Evolutionary conservation across 129 eudicot species (phyloP), one percentile per base, ranked within the genome.

Genomic region (Glebionis coronaria): DNA sequence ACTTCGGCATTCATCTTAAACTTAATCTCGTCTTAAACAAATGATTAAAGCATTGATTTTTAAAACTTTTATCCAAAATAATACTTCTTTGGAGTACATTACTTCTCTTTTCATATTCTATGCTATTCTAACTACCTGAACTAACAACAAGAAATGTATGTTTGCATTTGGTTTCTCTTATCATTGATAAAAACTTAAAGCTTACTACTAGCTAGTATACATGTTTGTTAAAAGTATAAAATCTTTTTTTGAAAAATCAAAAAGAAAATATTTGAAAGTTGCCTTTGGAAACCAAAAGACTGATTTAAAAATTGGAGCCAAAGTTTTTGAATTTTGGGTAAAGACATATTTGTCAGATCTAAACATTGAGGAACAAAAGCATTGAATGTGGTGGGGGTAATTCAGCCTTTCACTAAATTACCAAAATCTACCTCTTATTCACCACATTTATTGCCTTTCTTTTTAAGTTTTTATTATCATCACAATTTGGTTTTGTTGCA

Each of bases 381-480:
- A 76, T 52, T 76, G 12, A 75, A 68, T 76, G 70, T 56, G 58
- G 74, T 52, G 70, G 70, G 70, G 79, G 73, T 0, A 12, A 52
- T 12, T 12, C 11, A 49, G 53, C 18, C 64, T 56, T 35, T 15
- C 15, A 63, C 28, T 71, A 6, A 54, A 44, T 64, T 55, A 23
- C 71, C 21, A 46, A 75, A 75, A 76, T 76, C 70, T 76, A 69
- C 75, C 75, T 68, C 70, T 59, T 40, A 68, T 74, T 74, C 79
- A 62, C 40, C 73, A 57, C 28, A 67, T 59, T 75, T 21, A 67
- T 67, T 75, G 56, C 31, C 35, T 31, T 31, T 9, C 31, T 57
- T 28, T 69, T 46, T 9, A 45, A 27, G 0, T n/a, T n/a, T n/a
- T n/a, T n/a, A n/a, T n/a, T n/a, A 25, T 65, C 28, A 5, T 65